Base-by-base conservation (phyloP, 2,329 filamentous ascomycete species). In the Harringtonia lauricola region DNA sequence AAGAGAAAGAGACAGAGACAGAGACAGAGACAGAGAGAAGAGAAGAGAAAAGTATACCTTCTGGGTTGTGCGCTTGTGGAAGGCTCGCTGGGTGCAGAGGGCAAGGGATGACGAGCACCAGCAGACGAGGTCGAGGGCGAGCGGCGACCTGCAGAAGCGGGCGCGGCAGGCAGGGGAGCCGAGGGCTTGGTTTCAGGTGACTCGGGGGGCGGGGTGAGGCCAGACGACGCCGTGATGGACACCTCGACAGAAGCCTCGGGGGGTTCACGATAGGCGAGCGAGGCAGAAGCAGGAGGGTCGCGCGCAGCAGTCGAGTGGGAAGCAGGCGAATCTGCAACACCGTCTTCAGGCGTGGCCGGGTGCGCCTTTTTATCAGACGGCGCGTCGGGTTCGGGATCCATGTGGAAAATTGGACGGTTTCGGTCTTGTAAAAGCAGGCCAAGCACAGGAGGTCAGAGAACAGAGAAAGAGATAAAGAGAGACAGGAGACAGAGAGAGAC, bases 371-470 rank as follows among this genome's bases (percentile, higher is more conserved):
- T 30, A 14, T 37, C 43, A 2, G 28, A 15, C 31, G 24, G 37
- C 43, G 38, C 43, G 38, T 44, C 43, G 5, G 38, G n/a, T 12
- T 44, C 43, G 24, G 24, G 19, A 19, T 44, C 43, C 43, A 44
- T 44, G 33, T 19, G n/a, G 35, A 2, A 22, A 35, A 4, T 22
- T 14, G 10, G 14, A 9, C 17, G 3, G 18, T 14, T 17, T 17
- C 29, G 18, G 34, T 31, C 24, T 6, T 26, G 7, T 26, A 26
- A 26, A 26, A 26, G 24, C 7, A 10, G 24, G n/a, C 31, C 10
- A 13, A 34, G 21, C 17, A 18, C n/a, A 33, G 34, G 34, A 14
- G 34, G 24, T 4, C 15, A 24, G 17, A 34, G 12, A 26, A 30
- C 10, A 40, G 29, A 34, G 33, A 39, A 30, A 36, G 37, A 41